Evolutionary conservation across 1,284 basidiomycete species (phyloP).

Genomic region (Anthracocystis walkeri): DNA sequence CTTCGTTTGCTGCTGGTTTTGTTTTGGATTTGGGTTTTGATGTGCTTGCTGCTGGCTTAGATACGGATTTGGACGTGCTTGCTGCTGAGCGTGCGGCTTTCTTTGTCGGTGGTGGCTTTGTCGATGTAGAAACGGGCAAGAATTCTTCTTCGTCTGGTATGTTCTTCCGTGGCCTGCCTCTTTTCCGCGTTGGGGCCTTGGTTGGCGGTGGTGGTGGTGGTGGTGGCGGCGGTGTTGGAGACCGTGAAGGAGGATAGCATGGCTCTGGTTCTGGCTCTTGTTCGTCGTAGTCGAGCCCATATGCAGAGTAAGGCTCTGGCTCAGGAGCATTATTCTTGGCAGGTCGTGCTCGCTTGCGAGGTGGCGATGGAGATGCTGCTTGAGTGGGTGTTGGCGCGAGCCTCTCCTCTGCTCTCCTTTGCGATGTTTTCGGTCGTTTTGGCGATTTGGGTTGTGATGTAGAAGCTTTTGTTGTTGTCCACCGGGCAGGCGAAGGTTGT

Average conservation of each 20-base stretch:
- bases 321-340: background rate
- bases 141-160: conserved; percentile 6
- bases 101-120: background rate
- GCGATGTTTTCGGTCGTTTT: conserved; percentile 8
- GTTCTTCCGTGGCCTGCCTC: conserved; percentile 30
- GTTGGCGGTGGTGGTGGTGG: background rate
- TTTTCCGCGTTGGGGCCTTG: conserved; percentile 27
- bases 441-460: conserved; percentile 14
- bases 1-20: conserved; percentile 27
- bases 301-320: conserved; percentile 8
- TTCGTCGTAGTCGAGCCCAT: conserved; percentile 15
- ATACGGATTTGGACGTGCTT: conserved; percentile 20
- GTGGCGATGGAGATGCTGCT: conserved; percentile 14
- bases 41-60: conserved; percentile 11
- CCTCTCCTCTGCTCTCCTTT: conserved; percentile 9
- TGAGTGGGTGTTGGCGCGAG: background rate
- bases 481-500: conserved; percentile 10
- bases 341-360: conserved; percentile 16
- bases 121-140: background rate
- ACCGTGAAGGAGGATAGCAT: conserved; percentile 3
- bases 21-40: conserved; percentile 25
- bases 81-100: conserved; percentile 1
- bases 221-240: conserved; percentile 4
- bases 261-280: background rate
- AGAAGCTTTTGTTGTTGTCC: background rate